Base-by-base conservation (phyloP, 1,284 basidiomycete species). In the Schizophyllum amplum region DNA sequence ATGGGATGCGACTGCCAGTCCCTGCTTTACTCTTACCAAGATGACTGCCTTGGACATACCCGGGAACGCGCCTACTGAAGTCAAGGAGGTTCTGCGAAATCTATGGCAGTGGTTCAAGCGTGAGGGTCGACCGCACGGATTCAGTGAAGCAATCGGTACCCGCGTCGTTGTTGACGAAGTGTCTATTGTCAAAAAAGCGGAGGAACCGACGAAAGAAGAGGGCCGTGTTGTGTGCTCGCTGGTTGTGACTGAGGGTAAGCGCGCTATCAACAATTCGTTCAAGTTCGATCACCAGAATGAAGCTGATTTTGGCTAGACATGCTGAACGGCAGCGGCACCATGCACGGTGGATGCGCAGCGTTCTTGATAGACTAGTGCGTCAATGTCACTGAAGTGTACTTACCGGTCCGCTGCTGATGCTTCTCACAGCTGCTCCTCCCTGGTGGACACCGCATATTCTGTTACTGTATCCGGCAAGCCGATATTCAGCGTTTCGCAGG, bases 271-370 rank as follows among this genome's bases (percentile, higher is more conserved):
- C n/a, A 11, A 13, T 47, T 7, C n/a, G 27, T 25, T 46, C 33
- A 51, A 50, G 23, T 22, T 15, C 24, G 23, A 4, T 4, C 51
- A 21, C n/a, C 26, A 33, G n/a, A n/a, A 53, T 65, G 46, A 68
- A 69, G 67, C 70, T 67, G 55, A 52, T 67, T n/a, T n/a, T n/a
- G n/a, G n/a, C 25, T 56, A 82, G 81, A 82, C 58, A 81, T 83
- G 78, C 53, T 79, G 20, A 81, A 83, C 57, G 65, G 71, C 0
- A 63, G 55, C 2, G 75, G 71, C 17, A 75, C 63, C 24, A 63
- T 82, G 46, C 81, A 83, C 51, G 80, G 82, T 17, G 81, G 75
- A 24, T 83, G 81, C 61, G 70, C 72, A 53, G 73, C 75, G 4
- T 76, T 73, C 61, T 66, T 84, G 1, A 70, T 83, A 42, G 82